A percentile compares a stretch with the other conserved stretches of the same genome.
Conservation (phyloP, 2,329 filamentous ascomycete species). For the Cryphonectria nitschkei region DNA sequence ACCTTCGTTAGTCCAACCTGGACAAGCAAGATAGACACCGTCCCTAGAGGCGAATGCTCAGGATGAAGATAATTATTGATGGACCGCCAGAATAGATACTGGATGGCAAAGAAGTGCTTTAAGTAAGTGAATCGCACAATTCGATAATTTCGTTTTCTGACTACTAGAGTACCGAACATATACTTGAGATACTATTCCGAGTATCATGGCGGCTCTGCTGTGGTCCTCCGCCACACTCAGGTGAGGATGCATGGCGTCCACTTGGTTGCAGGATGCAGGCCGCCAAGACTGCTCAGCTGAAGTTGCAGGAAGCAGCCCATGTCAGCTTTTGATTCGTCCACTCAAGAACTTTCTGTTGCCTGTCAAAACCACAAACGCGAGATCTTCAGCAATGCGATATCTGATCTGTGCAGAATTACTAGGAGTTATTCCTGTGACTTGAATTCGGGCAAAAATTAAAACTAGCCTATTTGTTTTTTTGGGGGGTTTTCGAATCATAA, state of each 20-base stretch:
- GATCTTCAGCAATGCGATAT: too few relatives aligned
- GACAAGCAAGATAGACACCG: not conserved
- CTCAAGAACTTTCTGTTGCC: not conserved
- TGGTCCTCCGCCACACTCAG: not conserved
- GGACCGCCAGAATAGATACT: not conserved
- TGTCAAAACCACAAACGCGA: not conserved
- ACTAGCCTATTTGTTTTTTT: not conserved
- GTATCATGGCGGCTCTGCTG: not conserved
- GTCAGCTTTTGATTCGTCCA: not conserved
- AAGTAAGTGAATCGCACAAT: not conserved
- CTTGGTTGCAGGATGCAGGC: not conserved
- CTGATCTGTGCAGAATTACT: too few relatives aligned
- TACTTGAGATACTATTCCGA: not conserved
- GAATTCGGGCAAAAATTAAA: too few relatives aligned
- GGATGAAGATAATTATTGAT: not conserved
- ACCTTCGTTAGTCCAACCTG: not conserved
- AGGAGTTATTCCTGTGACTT: too few relatives aligned
- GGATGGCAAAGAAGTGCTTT: not conserved
- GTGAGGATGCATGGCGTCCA: not conserved
- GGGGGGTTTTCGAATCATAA: not conserved
- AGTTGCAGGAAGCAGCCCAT: not conserved
- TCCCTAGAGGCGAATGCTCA: not conserved
- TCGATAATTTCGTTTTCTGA: not conserved
- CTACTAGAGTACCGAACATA: not conserved
- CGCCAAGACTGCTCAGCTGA: not conserved